Evolutionary conservation across 805 yeast species (phyloP).

Genomic region (Clavispora fructus): DNA sequence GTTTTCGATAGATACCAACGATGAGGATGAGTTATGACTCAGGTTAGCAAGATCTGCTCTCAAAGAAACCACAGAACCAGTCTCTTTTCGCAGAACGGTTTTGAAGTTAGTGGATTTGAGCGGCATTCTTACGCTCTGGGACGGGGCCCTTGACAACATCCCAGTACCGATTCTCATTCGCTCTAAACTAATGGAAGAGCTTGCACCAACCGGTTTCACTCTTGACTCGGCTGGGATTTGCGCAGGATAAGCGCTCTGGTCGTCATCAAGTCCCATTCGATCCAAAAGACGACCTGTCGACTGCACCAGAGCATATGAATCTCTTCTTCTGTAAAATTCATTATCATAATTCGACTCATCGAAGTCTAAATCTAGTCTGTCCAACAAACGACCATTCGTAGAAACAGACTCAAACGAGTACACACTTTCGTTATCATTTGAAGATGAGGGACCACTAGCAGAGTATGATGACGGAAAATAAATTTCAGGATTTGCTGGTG

Average conservation of each 20-base stretch:
- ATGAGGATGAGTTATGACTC: background rate
- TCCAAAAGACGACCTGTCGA: slow-evolving; percentile 11
- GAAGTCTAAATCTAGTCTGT: slow-evolving; percentile 17
- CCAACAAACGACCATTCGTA: slow-evolving; percentile 38
- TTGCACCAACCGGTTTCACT: slow-evolving; percentile 11
- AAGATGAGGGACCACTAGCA: background rate
- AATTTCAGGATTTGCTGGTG: background rate
- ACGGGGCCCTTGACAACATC: slow-evolving; percentile 5
- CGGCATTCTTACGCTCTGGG: slow-evolving; percentile 5
- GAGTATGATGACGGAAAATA: background rate
- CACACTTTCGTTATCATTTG: slow-evolving; percentile 30
- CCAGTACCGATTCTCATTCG: slow-evolving; percentile 9
- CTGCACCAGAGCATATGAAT: slow-evolving; percentile 11
- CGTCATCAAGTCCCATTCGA: slow-evolving; percentile 27
- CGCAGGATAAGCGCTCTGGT: slow-evolving; percentile 8
- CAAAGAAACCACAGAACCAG: slow-evolving; percentile 21
- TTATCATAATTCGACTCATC: slow-evolving; percentile 12
- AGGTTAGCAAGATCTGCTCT: slow-evolving; percentile 18
- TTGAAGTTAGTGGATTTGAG: slow-evolving; percentile 7
- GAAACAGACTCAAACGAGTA: slow-evolving; percentile 41
- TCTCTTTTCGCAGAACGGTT: slow-evolving; percentile 17
- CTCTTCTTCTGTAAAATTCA: slow-evolving; percentile 11
- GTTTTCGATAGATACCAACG: background rate
- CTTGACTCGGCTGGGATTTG: background rate
- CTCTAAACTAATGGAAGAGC: slow-evolving; percentile 12